A percentile compares a stretch with the other conserved stretches of the same genome.
These are phyloP conservation scores for Pseudogymnoascus sp. DNA, from an alignment of 2,329 filamentous ascomycete species.

Conservation along the genomic window DNA sequence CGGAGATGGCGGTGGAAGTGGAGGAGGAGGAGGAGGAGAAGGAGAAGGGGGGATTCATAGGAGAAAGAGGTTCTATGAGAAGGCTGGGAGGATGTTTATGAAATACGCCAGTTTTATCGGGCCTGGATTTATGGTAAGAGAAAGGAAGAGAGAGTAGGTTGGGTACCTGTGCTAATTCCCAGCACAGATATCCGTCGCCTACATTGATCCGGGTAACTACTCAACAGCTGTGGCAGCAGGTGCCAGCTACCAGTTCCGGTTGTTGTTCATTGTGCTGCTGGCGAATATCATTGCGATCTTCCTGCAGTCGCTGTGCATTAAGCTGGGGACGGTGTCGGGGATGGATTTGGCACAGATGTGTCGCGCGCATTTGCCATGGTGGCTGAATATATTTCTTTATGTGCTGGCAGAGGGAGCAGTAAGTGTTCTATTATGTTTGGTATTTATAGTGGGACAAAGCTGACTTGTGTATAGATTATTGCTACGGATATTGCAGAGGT, in stretches of 20 bases:
- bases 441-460: not conserved
- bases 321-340: constrained; percentile 45
- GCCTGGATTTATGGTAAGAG: constrained; percentile 42
- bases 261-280: constrained; percentile 51
- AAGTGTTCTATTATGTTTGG: not conserved
- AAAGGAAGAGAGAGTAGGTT: constrained; percentile 26
- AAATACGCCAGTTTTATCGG: constrained; percentile 48
- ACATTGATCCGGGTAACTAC: constrained; percentile 46
- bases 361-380: constrained; percentile 42
- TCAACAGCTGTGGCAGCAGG: constrained; percentile 52
- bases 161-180: not conserved
- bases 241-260: constrained; percentile 45
- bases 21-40: not conserved
- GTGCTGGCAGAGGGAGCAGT: constrained; percentile 44
- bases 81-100: constrained; percentile 22
- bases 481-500: constrained; percentile 49
- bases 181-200: constrained; percentile 32
- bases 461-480: constrained; percentile 34
- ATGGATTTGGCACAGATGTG: constrained; percentile 47
- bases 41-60: not conserved
- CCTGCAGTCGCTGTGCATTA: constrained; percentile 48
- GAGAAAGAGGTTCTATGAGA: constrained; percentile 15
- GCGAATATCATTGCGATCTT: constrained; percentile 55
- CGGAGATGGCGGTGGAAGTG: not conserved
- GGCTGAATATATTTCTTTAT: constrained; percentile 47